These are phyloP conservation scores for Lactifluus rugatus DNA, from an alignment of 768 basidiomycete genomes.

Conservation along the genomic window DNA sequence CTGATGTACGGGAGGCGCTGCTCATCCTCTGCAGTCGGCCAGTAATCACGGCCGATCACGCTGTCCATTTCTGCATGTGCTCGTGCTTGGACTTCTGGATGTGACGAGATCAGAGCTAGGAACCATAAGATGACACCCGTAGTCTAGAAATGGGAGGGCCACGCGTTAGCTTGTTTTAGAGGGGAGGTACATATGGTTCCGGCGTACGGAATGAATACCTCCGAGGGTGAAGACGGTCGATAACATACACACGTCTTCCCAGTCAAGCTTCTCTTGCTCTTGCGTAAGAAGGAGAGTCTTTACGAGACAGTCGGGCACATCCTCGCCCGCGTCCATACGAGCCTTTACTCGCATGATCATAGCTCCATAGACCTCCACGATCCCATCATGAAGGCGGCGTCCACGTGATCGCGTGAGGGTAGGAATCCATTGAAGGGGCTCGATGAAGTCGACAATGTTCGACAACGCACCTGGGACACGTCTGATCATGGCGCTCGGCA, in stretches of 20 bases:
- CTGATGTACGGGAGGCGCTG: conserved; percentile 22
- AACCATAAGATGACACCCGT: conserved; percentile 29
- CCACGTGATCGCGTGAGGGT: conserved; percentile 31
- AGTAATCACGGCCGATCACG: conserved; percentile 20
- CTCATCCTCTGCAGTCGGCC: conserved; percentile 23
- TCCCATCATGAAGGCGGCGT: conserved; percentile 29
- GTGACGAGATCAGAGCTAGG: conserved; percentile 20
- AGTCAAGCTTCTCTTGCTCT: conserved; percentile 26
- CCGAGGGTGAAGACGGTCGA: conserved; percentile 29
- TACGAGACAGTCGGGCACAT: conserved; percentile 29
- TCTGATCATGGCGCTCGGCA: not conserved
- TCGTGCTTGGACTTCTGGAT: conserved; percentile 23
- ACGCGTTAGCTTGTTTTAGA: not conserved
- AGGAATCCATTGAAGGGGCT: conserved; percentile 33
- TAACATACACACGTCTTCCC: conserved; percentile 29
- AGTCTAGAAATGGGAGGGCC: conserved; percentile 21
- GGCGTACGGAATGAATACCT: conserved; percentile 26
- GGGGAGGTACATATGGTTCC: not conserved
- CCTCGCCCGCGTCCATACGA: conserved; percentile 26
- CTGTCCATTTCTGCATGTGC: conserved; percentile 26
- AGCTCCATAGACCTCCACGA: conserved; percentile 27
- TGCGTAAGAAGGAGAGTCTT: conserved; percentile 26
- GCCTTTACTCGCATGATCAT: conserved; percentile 26
- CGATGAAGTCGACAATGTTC: conserved; percentile 38
- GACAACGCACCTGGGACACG: conserved; percentile 30